Conservation (phyloP, 2,329 filamentous ascomycete species). For the Claviceps quebecensis region DNA sequence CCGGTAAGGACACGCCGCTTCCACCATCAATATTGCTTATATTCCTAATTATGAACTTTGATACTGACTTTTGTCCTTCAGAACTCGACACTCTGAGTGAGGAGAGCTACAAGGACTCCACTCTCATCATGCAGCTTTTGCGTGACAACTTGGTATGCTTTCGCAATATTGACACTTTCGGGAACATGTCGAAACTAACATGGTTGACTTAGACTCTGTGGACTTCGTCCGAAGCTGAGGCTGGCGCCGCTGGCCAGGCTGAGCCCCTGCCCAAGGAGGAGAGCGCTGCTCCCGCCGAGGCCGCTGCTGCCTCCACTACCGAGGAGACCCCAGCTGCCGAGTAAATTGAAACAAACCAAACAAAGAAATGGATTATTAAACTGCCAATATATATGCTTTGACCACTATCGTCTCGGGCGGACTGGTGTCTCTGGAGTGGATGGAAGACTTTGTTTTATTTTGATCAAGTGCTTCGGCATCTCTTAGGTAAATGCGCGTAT, state of each 20-base stretch:
- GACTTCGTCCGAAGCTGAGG: constrained; percentile 97
- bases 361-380: constrained; percentile 9
- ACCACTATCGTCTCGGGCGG: constrained; percentile 29
- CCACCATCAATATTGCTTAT: background rate
- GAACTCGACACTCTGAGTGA: constrained; percentile 94
- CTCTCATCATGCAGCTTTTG: constrained; percentile 96
- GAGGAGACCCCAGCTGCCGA: constrained; percentile 58
- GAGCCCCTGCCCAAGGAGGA: constrained; percentile 30
- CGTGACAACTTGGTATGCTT: constrained; percentile 78
- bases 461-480: constrained; percentile 33
- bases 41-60: background rate
- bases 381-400: constrained; percentile 16
- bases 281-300: constrained; percentile 40
- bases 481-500: constrained; percentile 31
- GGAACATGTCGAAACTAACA: background rate
- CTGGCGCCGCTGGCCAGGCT: constrained; percentile 38
- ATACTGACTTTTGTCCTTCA: constrained; percentile 19
- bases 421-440: constrained; percentile 52
- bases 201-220: constrained; percentile 64
- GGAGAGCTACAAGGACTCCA: constrained; percentile 99
- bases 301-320: constrained; percentile 38
- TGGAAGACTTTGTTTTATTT: constrained; percentile 44
- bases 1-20: constrained; percentile 31
- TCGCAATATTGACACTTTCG: background rate
- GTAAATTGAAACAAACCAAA: constrained; percentile 26